Evolutionary conservation across 805 yeast genomes (phyloP).

Genomic region (Saccharomycopsis javanensis): DNA sequence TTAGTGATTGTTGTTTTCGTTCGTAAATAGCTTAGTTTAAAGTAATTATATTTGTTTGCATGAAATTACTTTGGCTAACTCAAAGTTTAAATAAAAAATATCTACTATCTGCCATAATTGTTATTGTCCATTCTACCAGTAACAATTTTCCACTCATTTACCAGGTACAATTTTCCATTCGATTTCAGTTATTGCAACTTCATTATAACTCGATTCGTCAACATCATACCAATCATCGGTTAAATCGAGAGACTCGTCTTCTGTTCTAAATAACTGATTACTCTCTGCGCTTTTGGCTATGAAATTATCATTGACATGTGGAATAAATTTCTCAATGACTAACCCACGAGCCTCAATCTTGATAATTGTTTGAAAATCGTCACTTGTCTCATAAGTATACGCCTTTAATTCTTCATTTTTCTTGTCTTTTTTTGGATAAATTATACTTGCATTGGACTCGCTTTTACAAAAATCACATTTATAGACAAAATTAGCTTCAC

Average conservation of each 20-base stretch:
- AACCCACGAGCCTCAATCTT: conserved; percentile 82
- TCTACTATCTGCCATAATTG: no score
- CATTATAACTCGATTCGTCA: conserved; percentile 73
- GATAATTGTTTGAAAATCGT: conserved; percentile 40
- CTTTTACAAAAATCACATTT: conserved; percentile 56
- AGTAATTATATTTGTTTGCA: neutral
- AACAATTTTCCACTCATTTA: no score
- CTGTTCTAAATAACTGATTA: conserved; percentile 44
- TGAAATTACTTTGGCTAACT: neutral
- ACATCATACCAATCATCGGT: conserved; percentile 94
- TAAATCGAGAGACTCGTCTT: conserved; percentile 40
- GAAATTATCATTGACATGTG: conserved; percentile 46
- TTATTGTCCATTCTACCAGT: no score
- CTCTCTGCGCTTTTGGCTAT: conserved; percentile 44
- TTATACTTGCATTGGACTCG: conserved; percentile 24
- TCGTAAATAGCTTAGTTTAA: no score
- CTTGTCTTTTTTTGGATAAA: neutral
- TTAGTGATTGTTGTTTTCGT: neutral
- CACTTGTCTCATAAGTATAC: conserved; percentile 31
- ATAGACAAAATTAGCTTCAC: conserved; percentile 77
- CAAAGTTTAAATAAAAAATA: no score
- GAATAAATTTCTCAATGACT: conserved; percentile 57
- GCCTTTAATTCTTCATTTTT: conserved; percentile 21
- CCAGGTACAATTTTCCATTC: conserved; percentile 45
- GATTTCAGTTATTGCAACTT: conserved; percentile 73